phyloP scores from a whole-genome alignment of 23 red algal species.

The Gracilaria domingensis region DNA sequence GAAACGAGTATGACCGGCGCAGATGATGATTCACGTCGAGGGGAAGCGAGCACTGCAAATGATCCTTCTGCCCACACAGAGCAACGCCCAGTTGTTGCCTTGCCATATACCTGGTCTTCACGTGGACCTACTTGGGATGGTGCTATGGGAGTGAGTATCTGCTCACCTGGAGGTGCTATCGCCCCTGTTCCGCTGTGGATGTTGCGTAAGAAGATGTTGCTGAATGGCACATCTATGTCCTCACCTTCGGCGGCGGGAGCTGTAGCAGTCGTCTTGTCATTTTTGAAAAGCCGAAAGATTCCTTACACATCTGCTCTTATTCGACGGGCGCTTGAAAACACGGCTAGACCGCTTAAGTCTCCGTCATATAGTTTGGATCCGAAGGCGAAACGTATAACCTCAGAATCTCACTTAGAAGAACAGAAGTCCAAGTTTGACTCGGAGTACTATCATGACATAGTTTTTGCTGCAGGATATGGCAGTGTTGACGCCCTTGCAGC shows the following conservation, averaged over 20 bases:
- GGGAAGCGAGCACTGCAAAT: background rate
- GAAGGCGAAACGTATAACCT: constrained; percentile 7
- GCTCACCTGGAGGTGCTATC: constrained; percentile 76
- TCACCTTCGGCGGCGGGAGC: constrained; percentile 78
- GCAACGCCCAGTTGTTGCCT: constrained; percentile 19
- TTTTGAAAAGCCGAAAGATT: constrained; percentile 49
- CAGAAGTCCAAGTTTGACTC: constrained; percentile 18
- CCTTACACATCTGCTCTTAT: constrained; percentile 70
- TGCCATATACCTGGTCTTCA: constrained; percentile 79
- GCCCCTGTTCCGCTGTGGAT: constrained; percentile 75
- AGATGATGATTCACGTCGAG: background rate
- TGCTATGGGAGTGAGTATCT: constrained; percentile 72
- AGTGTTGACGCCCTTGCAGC: constrained; percentile 65
- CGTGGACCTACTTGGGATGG: constrained; percentile 72
- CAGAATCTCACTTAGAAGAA: background rate
- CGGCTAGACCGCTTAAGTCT: constrained; percentile 49
- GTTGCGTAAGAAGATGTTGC: constrained; percentile 74
- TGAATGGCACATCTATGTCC: constrained; percentile 86
- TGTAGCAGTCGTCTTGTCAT: constrained; percentile 70
- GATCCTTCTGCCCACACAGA: background rate
- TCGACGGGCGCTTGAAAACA: constrained; percentile 83
- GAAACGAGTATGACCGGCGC: background rate
- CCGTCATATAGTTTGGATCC: constrained; percentile 11
- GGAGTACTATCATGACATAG: constrained; percentile 34
- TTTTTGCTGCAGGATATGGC: constrained; percentile 60